Evolutionary conservation across 2,329 filamentous ascomycete genomes (phyloP).

Genomic region (Cordyceps pruinosa): DNA sequence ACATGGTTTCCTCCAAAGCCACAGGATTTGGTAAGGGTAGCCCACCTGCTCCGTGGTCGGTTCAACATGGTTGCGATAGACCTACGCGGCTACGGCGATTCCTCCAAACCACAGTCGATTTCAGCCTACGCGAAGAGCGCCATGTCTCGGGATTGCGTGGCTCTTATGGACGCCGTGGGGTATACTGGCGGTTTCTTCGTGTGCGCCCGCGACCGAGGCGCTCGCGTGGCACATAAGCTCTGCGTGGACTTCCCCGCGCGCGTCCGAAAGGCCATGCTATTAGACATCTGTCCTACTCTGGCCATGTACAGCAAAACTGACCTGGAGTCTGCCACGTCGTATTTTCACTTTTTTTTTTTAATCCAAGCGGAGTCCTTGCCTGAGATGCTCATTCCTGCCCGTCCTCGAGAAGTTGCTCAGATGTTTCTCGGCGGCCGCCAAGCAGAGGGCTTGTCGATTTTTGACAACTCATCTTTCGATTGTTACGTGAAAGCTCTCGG

Average conservation of each 20-base stretch:
- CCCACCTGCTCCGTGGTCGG: conserved; percentile 28
- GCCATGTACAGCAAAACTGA: conserved; percentile 43
- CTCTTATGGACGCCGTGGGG: conserved; percentile 38
- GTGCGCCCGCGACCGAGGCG: conserved; percentile 51
- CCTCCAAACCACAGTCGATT: conserved; percentile 36
- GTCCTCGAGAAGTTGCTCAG: conserved; percentile 33
- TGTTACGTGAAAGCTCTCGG: conserved; percentile 36
- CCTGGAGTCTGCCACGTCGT: conserved; percentile 38
- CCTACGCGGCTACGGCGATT: conserved; percentile 45
- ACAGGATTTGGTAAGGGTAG: conserved; percentile 43
- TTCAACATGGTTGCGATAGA: conserved; percentile 41
- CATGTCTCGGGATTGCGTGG: conserved; percentile 41
- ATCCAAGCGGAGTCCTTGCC: conserved; percentile 46
- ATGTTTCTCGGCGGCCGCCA: conserved; percentile 30
- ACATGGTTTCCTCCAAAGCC: conserved; percentile 47
- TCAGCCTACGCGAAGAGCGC: conserved; percentile 38
- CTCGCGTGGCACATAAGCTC: conserved; percentile 47
- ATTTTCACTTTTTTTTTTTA: conserved; percentile 55
- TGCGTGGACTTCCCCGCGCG: conserved; percentile 38
- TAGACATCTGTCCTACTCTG: conserved; percentile 50
- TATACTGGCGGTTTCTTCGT: conserved; percentile 35
- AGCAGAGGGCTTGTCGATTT: conserved; percentile 28
- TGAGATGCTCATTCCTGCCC: conserved; percentile 37
- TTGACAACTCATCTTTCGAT: conserved; percentile 28
- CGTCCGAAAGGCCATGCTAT: conserved; percentile 36